phyloP scores from a whole-genome alignment of 176 grass and related monocot species.

The Triticum aestivum region DNA sequence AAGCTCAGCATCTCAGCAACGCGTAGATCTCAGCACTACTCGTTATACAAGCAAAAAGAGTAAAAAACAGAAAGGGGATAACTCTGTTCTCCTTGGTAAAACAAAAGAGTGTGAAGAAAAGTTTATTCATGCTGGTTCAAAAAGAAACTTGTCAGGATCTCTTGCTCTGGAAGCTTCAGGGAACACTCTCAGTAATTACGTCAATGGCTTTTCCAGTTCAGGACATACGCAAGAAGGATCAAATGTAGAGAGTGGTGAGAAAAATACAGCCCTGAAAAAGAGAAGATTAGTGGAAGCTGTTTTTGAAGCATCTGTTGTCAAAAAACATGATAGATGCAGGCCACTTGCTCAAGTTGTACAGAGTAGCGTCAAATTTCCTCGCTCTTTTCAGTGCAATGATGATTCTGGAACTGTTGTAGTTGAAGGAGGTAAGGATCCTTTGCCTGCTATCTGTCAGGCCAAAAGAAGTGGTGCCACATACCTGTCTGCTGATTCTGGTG shows the following conservation, averaged over 20 bases:
- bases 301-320: constrained; percentile 52
- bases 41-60: constrained; percentile 61
- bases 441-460: constrained; percentile 15
- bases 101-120: constrained; percentile 35
- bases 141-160: constrained; percentile 41
- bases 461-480: constrained; percentile 41
- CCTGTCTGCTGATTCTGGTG: constrained; percentile 48
- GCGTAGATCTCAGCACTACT: constrained; percentile 46
- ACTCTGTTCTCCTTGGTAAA: constrained; percentile 25
- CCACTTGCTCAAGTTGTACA: constrained; percentile 61
- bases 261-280: constrained; percentile 33
- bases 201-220: constrained; percentile 35
- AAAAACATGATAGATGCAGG: constrained; percentile 66
- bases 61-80: constrained; percentile 41
- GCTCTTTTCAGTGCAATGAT: constrained; percentile 34
- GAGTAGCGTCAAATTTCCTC: constrained; percentile 44
- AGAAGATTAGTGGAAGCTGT: constrained; percentile 44
- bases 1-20: constrained; percentile 33
- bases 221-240: constrained; percentile 24
- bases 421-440: constrained; percentile 32
- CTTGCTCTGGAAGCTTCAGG: constrained; percentile 34
- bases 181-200: constrained; percentile 27
- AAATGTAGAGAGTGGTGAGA: constrained; percentile 11
- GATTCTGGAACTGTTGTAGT: constrained; percentile 33
- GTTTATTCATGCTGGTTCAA: constrained; percentile 39